Evolutionary conservation across 2,329 filamentous ascomycete species (phyloP).

Genomic region (Fusarium lateritium): DNA sequence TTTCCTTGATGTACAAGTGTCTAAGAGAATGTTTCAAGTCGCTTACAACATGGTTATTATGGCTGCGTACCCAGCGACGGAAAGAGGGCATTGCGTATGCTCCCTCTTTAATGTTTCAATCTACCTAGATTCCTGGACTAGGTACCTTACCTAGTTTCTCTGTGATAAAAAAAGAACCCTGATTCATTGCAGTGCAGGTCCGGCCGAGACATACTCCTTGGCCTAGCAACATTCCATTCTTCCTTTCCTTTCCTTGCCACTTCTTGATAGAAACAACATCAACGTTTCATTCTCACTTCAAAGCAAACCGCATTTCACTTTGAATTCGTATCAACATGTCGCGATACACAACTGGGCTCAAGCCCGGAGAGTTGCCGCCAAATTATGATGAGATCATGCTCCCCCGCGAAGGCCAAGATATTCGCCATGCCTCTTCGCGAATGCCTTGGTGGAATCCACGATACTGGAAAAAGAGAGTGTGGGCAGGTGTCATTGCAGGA

Average conservation of each 20-base stretch:
- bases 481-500: conserved; percentile 58
- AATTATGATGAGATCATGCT: conserved; percentile 51
- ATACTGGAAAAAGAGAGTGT: conserved; percentile 68
- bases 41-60: not conserved
- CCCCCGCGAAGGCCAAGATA: conserved; percentile 32
- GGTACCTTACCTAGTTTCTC: not conserved
- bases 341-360: conserved; percentile 23
- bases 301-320: not conserved
- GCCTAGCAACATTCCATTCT: conserved; percentile 13
- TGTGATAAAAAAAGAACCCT: conserved; percentile 33
- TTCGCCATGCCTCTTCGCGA: conserved; percentile 44
- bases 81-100: conserved; percentile 12
- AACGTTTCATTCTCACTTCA: not conserved
- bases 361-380: conserved; percentile 46
- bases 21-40: not conserved
- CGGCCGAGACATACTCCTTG: conserved; percentile 12
- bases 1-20: not conserved
- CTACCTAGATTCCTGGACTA: conserved; percentile 6
- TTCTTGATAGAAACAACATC: not conserved
- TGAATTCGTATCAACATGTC: conserved; percentile 23
- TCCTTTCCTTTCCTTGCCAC: conserved; percentile 10
- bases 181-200: conserved; percentile 4
- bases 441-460: conserved; percentile 63
- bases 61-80: conserved; percentile 7
- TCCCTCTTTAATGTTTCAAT: conserved; percentile 19